Percentiles rank a stretch among this genome's conserved stretches.
Evolutionary conservation across 108 stramenopile species (phyloP).

Genomic region (Pseudonitzschia delicatissima): DNA sequence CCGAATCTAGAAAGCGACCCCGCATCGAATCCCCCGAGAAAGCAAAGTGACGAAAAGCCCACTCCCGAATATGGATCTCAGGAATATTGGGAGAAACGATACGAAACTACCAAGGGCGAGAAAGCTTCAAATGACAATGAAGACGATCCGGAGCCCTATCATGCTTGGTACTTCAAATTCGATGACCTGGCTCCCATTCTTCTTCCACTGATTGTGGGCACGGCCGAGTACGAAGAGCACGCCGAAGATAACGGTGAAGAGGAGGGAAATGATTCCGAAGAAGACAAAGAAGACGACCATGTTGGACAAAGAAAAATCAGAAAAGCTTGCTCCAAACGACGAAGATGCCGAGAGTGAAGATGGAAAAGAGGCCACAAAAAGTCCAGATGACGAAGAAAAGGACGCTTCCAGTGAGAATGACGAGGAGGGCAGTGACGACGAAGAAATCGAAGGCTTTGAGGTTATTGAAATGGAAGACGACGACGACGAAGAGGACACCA

Average conservation of each 20-base stretch:
- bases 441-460: conserved; percentile 27
- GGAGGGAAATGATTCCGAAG: conserved; percentile 28
- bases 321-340: background rate
- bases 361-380: conserved; percentile 13
- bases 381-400: conserved; percentile 34
- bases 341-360: conserved; percentile 12
- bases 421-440: conserved; percentile 11
- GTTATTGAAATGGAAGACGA: conserved; percentile 31
- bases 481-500: conserved; percentile 37
- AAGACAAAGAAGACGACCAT: background rate
- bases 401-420: conserved; percentile 22
- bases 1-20: conserved; percentile 2
- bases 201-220: conserved; percentile 68
- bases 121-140: conserved; percentile 16
- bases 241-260: conserved; percentile 17
- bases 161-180: conserved; percentile 84
- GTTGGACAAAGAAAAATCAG: background rate
- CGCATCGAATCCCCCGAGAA: background rate
- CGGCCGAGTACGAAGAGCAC: background rate
- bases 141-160: conserved; percentile 48
- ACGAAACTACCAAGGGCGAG: conserved; percentile 21
- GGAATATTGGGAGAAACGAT: conserved; percentile 78
- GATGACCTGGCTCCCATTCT: conserved; percentile 72
- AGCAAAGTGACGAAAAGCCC: background rate
- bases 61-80: conserved; percentile 62